Percentiles rank a stretch among this genome's conserved stretches.
Evolutionary conservation across 163 green algal species (phyloP).

Genomic region (Scenedesmus sp.): DNA sequence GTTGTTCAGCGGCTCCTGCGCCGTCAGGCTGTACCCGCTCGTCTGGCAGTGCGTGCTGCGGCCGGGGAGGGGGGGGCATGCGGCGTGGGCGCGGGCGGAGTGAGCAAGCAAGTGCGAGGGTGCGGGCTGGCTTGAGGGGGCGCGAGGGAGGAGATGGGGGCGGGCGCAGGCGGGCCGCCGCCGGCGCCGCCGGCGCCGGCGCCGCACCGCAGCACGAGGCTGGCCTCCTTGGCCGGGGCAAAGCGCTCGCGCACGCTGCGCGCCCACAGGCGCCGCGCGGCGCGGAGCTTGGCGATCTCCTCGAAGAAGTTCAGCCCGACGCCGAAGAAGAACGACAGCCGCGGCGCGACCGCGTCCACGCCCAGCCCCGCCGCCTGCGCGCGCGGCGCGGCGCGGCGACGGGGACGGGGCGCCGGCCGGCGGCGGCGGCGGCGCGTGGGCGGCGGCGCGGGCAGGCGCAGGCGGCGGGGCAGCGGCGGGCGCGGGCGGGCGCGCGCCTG

Average conservation of each 20-base stretch:
- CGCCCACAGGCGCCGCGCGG: slow-evolving; percentile 72
- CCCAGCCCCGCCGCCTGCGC: slow-evolving; percentile 57
- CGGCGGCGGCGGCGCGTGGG: too few species aligned
- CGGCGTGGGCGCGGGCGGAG: too few species aligned
- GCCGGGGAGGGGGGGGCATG: too few species aligned
- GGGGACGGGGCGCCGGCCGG: too few species aligned
- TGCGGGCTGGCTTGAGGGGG: slow-evolving; percentile 52
- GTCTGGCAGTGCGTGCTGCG: slow-evolving; percentile 77
- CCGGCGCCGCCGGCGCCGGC: too few species aligned
- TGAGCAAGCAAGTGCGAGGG: too few species aligned
- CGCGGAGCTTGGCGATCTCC: slow-evolving; percentile 79
- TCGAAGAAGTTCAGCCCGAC: slow-evolving; percentile 80
- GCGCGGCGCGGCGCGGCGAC: too few species aligned
- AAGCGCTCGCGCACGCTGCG: slow-evolving; percentile 63
- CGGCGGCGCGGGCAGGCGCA: background rate
- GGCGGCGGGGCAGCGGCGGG: background rate
- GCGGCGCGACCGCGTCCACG: slow-evolving; percentile 70
- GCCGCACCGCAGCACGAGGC: slow-evolving; percentile 1
- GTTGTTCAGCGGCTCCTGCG: slow-evolving; percentile 73
- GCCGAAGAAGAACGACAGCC: slow-evolving; percentile 81
- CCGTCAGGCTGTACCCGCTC: slow-evolving; percentile 70
- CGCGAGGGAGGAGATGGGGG: slow-evolving; percentile 39
- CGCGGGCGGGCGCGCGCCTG: background rate
- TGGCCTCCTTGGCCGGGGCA: slow-evolving; percentile 5
- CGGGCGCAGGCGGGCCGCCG: too few species aligned